Base-by-base conservation (phyloP, 108 stramenopile species). In the Discostella stelligeroides region DNA sequence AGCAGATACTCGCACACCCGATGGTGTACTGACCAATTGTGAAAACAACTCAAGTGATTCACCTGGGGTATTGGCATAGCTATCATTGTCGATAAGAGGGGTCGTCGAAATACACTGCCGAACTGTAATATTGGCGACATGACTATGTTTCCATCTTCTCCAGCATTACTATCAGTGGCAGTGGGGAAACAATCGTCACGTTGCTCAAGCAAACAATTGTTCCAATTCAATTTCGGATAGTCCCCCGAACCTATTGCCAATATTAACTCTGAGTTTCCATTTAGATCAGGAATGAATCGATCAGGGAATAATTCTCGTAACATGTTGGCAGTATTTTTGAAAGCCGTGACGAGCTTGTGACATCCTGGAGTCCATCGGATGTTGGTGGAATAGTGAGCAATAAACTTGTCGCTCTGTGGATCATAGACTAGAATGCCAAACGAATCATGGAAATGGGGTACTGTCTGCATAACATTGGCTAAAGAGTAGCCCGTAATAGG, bases 11-110 rank as follows among this genome's bases (percentile, higher is more conserved):
- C 18, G 27, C 75, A 76, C 4, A 70, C 41, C 3, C 27, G 14
- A 17, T 41, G 20, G 23, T 54, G 48, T 28, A 71, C 40, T 13
- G 65, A 57, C 56, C 64, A 74, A 27, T 42, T 29, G 13, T 66
- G 50, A 50, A 60, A 66, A 42, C 73, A 74, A 8, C 30, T 25
- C 40, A 74, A 37, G 18, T 76, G 70, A 41, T 71, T 72, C 2
- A 21, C 27, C 43, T 72, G 69, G 15, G 75, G 63, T 43, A 70
- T 54, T 13, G 75, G 75, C 75, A 76, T 76, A 25, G 75, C 50
- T n/a, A 72, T 54, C 61, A 65, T 56, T 12, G 69, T 29, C n/a
- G 70, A 50, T 0, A 17, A 57, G 14, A 76, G 18, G 1, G 13
- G 75, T 50, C 25, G 45, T 23, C 38, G 51, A 39, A 72, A 72